Evolutionary conservation across 2,329 filamentous ascomycete genomes (phyloP), one percentile per base, ranked within the genome.

Genomic region (Salinomyces thailandicus): DNA sequence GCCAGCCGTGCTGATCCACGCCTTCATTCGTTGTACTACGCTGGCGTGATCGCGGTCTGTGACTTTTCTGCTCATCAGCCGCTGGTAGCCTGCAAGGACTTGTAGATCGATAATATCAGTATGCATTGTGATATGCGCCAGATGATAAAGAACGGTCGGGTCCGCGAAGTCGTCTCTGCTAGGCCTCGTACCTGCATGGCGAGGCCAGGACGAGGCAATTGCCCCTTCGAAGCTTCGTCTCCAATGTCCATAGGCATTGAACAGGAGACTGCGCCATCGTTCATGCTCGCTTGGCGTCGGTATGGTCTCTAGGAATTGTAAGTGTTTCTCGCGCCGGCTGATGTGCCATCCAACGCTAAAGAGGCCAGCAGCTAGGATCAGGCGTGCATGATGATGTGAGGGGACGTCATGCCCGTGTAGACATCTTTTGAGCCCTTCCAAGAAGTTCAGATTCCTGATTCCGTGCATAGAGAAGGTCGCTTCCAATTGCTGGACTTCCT

Each of bases 91-190:
- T 5, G 87, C 86, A 57, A 89, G 93, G 46, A 95, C 93, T 61
- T 95, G 89, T 50, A 85, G 86, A 57, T 95, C 86, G 11, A 93
- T 84, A 36, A 95, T 85, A 55, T 95, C 87, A 12, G 93, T 85
- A 53, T 95, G 85, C 72, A 93, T 93, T 2, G 85, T 85, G 81
- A 96, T 94, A 57, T 95, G 87, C 1, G 89, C 89, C 11, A 95
- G 66, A 49, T 93, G 85, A 54, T 94, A 86, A 15, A 95, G 67
- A 11, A 94, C 85, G 2, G 79, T 89, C 9, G 85, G 77, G 50
- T 48, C 12, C 60, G 54, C 14, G 52, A 59, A 48, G 29, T 73
- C 69, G 15, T 33, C 31, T n/a, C 27, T 30, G 11, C 11, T 8
- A n/a, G 27, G 14, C 11, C 11, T 16, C 14, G 8, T 13, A 18